Base-by-base conservation (phyloP, 2,329 filamentous ascomycete species). In the Podosphaera fusca region DNA sequence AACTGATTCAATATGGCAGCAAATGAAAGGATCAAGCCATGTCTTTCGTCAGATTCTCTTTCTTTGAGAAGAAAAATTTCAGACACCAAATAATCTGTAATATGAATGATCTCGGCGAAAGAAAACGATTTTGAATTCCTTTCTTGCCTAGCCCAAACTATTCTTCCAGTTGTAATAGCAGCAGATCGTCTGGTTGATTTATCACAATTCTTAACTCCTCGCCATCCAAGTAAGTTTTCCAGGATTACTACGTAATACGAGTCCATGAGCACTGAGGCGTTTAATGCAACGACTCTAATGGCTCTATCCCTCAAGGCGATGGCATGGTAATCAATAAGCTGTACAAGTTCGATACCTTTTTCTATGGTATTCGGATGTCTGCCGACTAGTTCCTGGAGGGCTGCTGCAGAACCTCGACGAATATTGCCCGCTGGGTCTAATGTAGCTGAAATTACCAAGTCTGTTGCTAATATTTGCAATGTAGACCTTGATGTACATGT, bases 341-440 rank as follows among this genome's bases (percentile, higher is more conserved):
- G 92, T 0, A 96, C 87, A 1, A 96, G 75, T 47, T 80, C 70
- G 58, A 98, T 96, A 0, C 90, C 92, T 64, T 88, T 74, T 14
- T 77, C 73, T 38, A 96, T 80, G 0, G 79, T 88, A 64, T 95
- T 83, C 0, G 92, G 90, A 69, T 98, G 90, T 8, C 92, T 81
- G 9, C 92, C 92, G 59, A 96, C 84, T 12, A 98, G 75, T 67
- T 98, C 92, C 67, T 98, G 92, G 42, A 98, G 72, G 1, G 92
- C 92, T 49, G 92, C 92, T 33, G 92, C 96, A 35, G 90, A 84
- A 2, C 90, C 92, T 62, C 92, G 80, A 56, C 92, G 78, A 63
- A 98, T 95, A 63, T 98, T 98, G 2, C 92, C 92, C 9, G 87
- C 83, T 1, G 90, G 83, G 66, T 98, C 92, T 5, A 95, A 74